These are phyloP conservation scores for Chytriomyces hyalinus DNA, from an alignment of 192 early-diverging fungal genomes.

Conservation along the genomic window DNA sequence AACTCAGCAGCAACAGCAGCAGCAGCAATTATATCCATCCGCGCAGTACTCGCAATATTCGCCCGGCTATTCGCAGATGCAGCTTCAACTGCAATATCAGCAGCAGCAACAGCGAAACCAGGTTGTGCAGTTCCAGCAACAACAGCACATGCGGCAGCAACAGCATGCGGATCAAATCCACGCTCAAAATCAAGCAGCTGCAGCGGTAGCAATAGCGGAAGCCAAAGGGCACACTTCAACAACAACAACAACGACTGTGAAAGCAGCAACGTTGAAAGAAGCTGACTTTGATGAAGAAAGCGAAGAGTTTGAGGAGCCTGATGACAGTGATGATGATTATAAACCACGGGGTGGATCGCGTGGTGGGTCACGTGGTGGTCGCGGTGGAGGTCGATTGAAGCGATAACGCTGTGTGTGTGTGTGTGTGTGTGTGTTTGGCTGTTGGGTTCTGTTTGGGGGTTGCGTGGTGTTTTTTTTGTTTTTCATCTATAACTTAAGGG, in stretches of 20 bases:
- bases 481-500: too few relatives aligned
- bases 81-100: neutral
- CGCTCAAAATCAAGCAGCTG: neutral
- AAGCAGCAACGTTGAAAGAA: neutral
- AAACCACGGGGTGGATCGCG: neutral
- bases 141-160: neutral
- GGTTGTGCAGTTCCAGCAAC: neutral
- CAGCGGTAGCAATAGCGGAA: constrained; percentile 1
- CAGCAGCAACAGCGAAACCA: neutral
- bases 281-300: constrained; percentile 9
- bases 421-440: too few relatives aligned
- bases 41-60: neutral
- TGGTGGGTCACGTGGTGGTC: too few relatives aligned
- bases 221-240: neutral
- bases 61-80: neutral
- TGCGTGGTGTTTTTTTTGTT: too few relatives aligned
- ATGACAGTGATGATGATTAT: constrained; percentile 9
- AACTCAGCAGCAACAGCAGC: neutral
- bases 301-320: neutral
- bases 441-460: too few relatives aligned
- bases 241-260: neutral
- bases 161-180: neutral
- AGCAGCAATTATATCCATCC: neutral
- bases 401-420: too few relatives aligned
- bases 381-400: too few relatives aligned